Evolutionary conservation across 1,139 yeast species (phyloP), one percentile per base, ranked within the genome.

Genomic region (Yamadazyma jaroonii): DNA sequence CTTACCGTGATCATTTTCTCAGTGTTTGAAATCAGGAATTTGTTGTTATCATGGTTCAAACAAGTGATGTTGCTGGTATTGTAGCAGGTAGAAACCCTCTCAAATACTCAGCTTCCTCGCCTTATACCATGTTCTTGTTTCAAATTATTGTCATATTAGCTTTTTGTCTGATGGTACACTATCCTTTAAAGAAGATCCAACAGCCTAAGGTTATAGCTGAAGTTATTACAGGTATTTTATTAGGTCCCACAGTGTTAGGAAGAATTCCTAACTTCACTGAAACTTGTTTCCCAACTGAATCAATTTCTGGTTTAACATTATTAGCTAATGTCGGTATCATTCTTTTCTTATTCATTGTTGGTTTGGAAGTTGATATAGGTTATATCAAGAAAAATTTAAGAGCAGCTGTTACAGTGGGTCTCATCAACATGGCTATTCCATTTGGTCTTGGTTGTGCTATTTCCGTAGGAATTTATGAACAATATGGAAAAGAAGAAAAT

Each of bases 141-240:
- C 88, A 81, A 52, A 74, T 77, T 6, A 54, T 77, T 11, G 64
- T 81, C 46, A 77, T 82, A 49, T 68, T 80, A 40, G 55, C 66
- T 22, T 54, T 78, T 31, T 79, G 81, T 41, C 78, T 79, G 37
- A 23, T 78, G 4, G 50, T 84, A 5, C 81, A 83, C 50, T 62
- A 67, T 34, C 87, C 89, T 0, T 59, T 84, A 17, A 66, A 78
- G 9, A 69, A 59, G 43, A 53, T 84, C 30, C 78, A 77, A 47
- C 92, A 85, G 54, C 95, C 94, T 0, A 68, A 79, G 40, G 94
- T 84, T 30, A 83, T 84, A 39, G 85, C 89, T 6, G 94, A 84
- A 52, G 92, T 84, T 37, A 67, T 84, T 11, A 70, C 87, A 1
- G 95, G 94, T 13, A 80, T 85, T 34, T 49, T 84, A 2, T 59